These are phyloP conservation scores for Termitomyces sp. DNA, from an alignment of 768 basidiomycete genomes.

Conservation along the genomic window DNA sequence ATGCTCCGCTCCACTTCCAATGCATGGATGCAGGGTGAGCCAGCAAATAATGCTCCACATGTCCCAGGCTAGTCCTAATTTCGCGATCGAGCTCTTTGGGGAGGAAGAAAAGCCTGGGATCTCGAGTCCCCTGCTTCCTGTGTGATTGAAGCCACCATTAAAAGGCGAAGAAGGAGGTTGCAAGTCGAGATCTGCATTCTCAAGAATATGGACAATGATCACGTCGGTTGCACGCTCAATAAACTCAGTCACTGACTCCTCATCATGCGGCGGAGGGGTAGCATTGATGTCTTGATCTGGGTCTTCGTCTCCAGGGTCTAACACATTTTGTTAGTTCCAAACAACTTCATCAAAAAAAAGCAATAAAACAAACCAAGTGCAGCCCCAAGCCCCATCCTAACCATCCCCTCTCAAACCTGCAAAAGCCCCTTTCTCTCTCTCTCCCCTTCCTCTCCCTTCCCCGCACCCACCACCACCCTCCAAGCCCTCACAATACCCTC, in stretches of 20 bases:
- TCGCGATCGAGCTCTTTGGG: constrained; percentile 28
- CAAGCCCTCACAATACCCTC: constrained; percentile 17
- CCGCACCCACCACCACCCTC: constrained; percentile 9
- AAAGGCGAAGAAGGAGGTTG: constrained; percentile 16
- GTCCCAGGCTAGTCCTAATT: constrained; percentile 53
- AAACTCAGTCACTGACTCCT: constrained; percentile 32
- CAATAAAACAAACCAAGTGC: constrained; percentile 37
- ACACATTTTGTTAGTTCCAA: neutral
- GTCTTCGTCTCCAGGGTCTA: constrained; percentile 39
- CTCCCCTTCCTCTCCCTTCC: constrained; percentile 3
- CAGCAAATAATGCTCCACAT: constrained; percentile 50
- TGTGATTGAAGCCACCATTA: constrained; percentile 6
- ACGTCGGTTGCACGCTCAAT: constrained; percentile 35
- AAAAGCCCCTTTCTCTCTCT: constrained; percentile 19
- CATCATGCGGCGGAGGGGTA: constrained; percentile 19
- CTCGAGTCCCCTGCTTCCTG: constrained; percentile 6
- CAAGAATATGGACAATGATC: constrained; percentile 40
- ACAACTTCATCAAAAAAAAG: neutral
- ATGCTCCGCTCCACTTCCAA: constrained; percentile 39
- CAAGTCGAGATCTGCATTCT: constrained; percentile 42
- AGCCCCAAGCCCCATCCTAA: constrained; percentile 42
- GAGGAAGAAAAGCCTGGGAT: constrained; percentile 7
- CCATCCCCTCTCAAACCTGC: constrained; percentile 55
- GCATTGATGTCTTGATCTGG: constrained; percentile 30
- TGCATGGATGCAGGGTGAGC: constrained; percentile 35